A percentile compares a stretch with the other conserved stretches of the same genome.
phyloP scores from a whole-genome alignment of 1,284 basidiomycete species.

The Phylloporus gajari region DNA sequence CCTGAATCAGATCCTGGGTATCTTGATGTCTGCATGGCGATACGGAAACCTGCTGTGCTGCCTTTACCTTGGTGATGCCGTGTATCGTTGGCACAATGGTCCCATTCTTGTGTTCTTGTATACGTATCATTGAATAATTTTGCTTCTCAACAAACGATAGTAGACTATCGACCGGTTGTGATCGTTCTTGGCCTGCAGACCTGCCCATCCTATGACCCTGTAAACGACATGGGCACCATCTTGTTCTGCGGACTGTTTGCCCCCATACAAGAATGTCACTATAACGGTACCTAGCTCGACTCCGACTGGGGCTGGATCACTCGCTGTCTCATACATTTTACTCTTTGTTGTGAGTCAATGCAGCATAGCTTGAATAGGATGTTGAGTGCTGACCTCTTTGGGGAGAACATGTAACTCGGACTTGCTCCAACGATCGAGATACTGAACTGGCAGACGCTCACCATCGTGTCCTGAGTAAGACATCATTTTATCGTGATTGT shows the following conservation, averaged over 20 bases:
- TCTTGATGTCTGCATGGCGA: constrained; percentile 47
- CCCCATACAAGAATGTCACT: constrained; percentile 7
- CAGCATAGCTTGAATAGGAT: too few species aligned
- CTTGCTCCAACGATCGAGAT: constrained; percentile 30
- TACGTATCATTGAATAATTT: neutral
- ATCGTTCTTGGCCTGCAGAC: constrained; percentile 4
- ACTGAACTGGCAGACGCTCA: too few species aligned
- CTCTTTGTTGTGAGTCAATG: neutral
- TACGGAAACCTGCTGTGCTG: constrained; percentile 28
- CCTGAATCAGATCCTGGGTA: constrained; percentile 54
- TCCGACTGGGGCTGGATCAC: neutral
- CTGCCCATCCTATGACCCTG: neutral
- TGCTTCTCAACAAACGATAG: neutral
- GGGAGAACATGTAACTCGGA: constrained; percentile 26
- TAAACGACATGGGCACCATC: neutral
- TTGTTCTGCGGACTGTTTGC: constrained; percentile 7
- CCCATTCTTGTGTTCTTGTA: too few species aligned
- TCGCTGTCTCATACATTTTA: neutral
- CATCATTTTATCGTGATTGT: too few species aligned
- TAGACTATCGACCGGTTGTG: neutral
- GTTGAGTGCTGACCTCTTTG: neutral
- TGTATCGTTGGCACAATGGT: too few species aligned
- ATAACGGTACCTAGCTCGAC: neutral
- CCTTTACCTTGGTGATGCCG: constrained; percentile 30
- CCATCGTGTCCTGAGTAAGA: too few species aligned